Percentiles rank a stretch among this genome's conserved stretches.
phyloP scores from a whole-genome alignment of 2,329 filamentous ascomycete species.

The Alternaria sp. region DNA sequence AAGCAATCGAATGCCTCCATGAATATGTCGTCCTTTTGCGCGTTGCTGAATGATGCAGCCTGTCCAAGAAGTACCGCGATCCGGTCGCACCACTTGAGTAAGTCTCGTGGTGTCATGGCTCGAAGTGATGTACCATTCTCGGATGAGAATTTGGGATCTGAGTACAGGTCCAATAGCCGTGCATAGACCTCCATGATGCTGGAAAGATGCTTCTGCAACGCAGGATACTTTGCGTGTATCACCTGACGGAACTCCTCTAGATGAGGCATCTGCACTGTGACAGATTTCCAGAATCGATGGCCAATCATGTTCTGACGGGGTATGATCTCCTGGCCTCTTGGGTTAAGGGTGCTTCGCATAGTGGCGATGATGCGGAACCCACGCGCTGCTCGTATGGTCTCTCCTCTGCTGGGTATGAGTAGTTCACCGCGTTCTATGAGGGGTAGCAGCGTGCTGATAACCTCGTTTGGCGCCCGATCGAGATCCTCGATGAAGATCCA shows the following conservation, averaged over 20 bases:
- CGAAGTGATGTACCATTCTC: constrained; percentile 64
- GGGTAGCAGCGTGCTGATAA: constrained; percentile 90
- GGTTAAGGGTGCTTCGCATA: constrained; percentile 72
- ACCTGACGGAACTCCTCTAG: constrained; percentile 76
- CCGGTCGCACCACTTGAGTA: constrained; percentile 90
- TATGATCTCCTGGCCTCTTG: constrained; percentile 72
- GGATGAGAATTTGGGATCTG: constrained; percentile 55
- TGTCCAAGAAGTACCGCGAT: constrained; percentile 69
- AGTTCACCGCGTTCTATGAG: constrained; percentile 92
- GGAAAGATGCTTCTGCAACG: constrained; percentile 64
- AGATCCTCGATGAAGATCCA: constrained; percentile 99
- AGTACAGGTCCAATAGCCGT: constrained; percentile 49
- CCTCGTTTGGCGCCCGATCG: constrained; percentile 91
- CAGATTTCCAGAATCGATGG: constrained; percentile 80
- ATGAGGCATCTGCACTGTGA: constrained; percentile 71
- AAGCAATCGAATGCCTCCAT: constrained; percentile 95
- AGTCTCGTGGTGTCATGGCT: constrained; percentile 73
- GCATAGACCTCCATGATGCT: constrained; percentile 65
- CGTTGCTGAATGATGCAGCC: constrained; percentile 67
- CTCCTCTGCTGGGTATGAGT: constrained; percentile 85
- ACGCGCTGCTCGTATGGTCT: constrained; percentile 79
- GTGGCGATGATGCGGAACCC: constrained; percentile 94
- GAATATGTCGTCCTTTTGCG: constrained; percentile 85
- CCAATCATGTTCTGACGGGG: constrained; percentile 76
- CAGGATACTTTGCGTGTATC: constrained; percentile 72